Conservation (phyloP, 2,329 filamentous ascomycete species). For the Aspergillus transmontanensis region DNA sequence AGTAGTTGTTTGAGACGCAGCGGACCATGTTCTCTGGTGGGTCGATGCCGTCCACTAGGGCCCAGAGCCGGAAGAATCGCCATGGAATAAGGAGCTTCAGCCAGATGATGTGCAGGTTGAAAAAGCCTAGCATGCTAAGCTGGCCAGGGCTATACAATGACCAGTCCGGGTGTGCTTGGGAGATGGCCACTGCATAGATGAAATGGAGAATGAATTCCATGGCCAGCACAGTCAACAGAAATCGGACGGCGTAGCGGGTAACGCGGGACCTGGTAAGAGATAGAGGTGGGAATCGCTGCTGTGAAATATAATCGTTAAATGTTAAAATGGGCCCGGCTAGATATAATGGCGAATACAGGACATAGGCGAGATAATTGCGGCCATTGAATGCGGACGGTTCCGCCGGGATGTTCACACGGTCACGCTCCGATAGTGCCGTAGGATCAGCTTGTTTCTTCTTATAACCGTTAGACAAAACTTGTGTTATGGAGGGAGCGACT, state of each 20-base stretch:
- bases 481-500: slow-evolving; percentile 31
- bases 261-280: slow-evolving; percentile 73
- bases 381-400: slow-evolving; percentile 70
- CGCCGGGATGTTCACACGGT: slow-evolving; percentile 78
- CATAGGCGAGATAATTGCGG: slow-evolving; percentile 85
- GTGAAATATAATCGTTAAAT: slow-evolving; percentile 96
- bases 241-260: slow-evolving; percentile 78
- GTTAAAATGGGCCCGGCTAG: slow-evolving; percentile 90
- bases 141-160: slow-evolving; percentile 80
- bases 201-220: slow-evolving; percentile 94
- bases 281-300: slow-evolving; percentile 71
- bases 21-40: slow-evolving; percentile 98
- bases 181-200: slow-evolving; percentile 91
- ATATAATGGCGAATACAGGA: slow-evolving; percentile 90
- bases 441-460: slow-evolving; percentile 99
- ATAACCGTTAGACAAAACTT: slow-evolving; percentile 32
- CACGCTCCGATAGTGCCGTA: slow-evolving; percentile 80
- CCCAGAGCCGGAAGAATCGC: slow-evolving; percentile 99
- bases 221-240: slow-evolving; percentile 74
- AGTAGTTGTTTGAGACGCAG: slow-evolving; percentile 94
- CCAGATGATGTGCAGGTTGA: slow-evolving; percentile 98
- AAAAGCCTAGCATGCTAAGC: slow-evolving; percentile 86
- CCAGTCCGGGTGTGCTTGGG: slow-evolving; percentile 79
- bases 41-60: slow-evolving; percentile 85
- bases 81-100: slow-evolving; percentile 94